A percentile compares a stretch with the other conserved stretches of the same genome.
Conservation (phyloP, 2,329 filamentous ascomycete species). For the Tolypocladium paradoxum region DNA sequence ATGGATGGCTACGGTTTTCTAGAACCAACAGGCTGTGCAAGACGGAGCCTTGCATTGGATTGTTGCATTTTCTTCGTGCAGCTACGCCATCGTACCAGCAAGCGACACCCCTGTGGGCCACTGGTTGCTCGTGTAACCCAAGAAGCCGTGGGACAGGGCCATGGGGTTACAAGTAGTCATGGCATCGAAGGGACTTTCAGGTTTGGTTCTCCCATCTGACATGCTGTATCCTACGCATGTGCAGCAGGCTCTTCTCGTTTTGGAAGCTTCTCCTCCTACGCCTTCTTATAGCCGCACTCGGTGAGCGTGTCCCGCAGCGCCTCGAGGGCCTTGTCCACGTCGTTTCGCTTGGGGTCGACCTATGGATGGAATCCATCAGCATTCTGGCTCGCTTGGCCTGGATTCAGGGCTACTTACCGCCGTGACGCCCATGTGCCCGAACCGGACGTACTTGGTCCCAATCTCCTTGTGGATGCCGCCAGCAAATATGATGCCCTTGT, state of each 20-base stretch:
- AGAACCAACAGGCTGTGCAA: neutral
- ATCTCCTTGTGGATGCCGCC: constrained; percentile 95
- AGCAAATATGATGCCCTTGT: constrained; percentile 87
- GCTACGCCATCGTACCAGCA: neutral
- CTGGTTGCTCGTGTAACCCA: neutral
- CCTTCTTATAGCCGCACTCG: constrained; percentile 58
- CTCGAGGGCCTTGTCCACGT: constrained; percentile 75
- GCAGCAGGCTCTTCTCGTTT: neutral
- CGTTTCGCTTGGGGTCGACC: constrained; percentile 65
- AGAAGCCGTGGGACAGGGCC: neutral
- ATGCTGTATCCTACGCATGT: neutral
- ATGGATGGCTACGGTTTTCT: neutral
- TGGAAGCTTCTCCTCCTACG: constrained; percentile 5
- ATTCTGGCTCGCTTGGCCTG: neutral
- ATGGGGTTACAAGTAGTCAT: neutral
- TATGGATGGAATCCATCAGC: constrained; percentile 13
- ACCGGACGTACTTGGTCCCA: constrained; percentile 83
- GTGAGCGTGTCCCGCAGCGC: constrained; percentile 63
- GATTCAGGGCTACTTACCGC: constrained; percentile 40
- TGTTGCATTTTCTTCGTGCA: neutral
- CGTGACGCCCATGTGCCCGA: constrained; percentile 96
- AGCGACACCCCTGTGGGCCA: neutral
- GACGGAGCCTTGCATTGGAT: neutral
- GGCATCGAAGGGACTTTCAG: neutral
- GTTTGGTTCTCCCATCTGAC: neutral